phyloP scores from a whole-genome alignment of 306 rosid genomes.

The Corylus americana region DNA sequence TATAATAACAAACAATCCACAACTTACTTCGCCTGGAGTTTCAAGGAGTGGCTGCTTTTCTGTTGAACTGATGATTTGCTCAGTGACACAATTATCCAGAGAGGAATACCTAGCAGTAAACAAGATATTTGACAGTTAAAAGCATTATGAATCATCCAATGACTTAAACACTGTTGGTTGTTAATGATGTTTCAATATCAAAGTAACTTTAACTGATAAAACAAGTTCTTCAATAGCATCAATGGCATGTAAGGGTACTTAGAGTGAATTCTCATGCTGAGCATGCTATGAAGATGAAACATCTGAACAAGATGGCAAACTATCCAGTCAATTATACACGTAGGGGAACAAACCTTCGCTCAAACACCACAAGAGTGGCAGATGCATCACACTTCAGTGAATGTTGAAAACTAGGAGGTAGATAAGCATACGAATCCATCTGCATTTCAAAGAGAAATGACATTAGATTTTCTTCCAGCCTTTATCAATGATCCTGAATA shows the following conservation, averaged over 20 bases:
- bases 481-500: background rate
- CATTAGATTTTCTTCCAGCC: constrained; percentile 17
- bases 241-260: background rate
- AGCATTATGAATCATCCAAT: background rate
- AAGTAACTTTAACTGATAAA: constrained; percentile 24
- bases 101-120: constrained; percentile 46
- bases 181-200: constrained; percentile 7
- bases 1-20: constrained; percentile 5
- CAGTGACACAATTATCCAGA: constrained; percentile 49
- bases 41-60: constrained; percentile 85
- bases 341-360: constrained; percentile 69
- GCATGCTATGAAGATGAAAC: constrained; percentile 20
- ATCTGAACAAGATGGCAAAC: constrained; percentile 8
- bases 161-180: constrained; percentile 6
- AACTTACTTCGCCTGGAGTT: constrained; percentile 88
- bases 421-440: constrained; percentile 87
- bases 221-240: background rate
- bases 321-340: constrained; percentile 14
- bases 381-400: constrained; percentile 54
- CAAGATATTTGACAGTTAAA: constrained; percentile 21
- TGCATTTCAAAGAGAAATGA: constrained; percentile 39
- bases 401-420: constrained; percentile 79
- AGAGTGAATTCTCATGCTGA: constrained; percentile 19
- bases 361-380: constrained; percentile 70
- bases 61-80: constrained; percentile 64